phyloP scores from a whole-genome alignment of 2,329 filamentous ascomycete genomes.

The Diaporthe caulivora region DNA sequence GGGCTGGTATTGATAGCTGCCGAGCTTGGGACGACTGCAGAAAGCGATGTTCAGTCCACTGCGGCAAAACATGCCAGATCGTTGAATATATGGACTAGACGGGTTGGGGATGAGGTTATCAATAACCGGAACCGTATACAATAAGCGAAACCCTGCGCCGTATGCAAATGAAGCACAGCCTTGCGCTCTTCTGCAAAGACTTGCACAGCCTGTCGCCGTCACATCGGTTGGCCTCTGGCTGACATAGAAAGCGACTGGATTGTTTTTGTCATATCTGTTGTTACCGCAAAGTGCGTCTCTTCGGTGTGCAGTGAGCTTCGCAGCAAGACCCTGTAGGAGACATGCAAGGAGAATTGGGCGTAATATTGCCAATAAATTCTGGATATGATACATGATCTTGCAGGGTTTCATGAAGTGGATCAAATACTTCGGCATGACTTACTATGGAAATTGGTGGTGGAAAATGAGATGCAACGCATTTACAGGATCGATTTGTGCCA shows the following conservation, averaged over 20 bases:
- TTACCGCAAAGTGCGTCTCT: conserved; percentile 1
- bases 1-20: not conserved
- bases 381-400: not conserved
- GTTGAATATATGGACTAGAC: not conserved
- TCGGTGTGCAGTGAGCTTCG: not conserved
- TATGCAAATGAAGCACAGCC: conserved; percentile 11
- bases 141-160: not conserved
- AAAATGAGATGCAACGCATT: not conserved
- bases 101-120: not conserved
- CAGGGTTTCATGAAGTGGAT: not conserved
- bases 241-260: not conserved
- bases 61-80: not conserved
- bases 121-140: not conserved
- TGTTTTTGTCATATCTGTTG: not conserved
- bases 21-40: not conserved
- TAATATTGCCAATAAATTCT: not conserved
- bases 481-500: not conserved
- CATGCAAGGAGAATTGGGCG: not conserved
- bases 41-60: not conserved
- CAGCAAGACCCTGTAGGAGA: not conserved
- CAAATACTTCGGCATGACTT: no score
- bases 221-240: not conserved
- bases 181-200: not conserved
- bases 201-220: not conserved
- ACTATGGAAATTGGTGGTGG: no score